These are phyloP conservation scores for Fusarium sp. DNA, from an alignment of 2,329 filamentous ascomycete species.

Conservation along the genomic window DNA sequence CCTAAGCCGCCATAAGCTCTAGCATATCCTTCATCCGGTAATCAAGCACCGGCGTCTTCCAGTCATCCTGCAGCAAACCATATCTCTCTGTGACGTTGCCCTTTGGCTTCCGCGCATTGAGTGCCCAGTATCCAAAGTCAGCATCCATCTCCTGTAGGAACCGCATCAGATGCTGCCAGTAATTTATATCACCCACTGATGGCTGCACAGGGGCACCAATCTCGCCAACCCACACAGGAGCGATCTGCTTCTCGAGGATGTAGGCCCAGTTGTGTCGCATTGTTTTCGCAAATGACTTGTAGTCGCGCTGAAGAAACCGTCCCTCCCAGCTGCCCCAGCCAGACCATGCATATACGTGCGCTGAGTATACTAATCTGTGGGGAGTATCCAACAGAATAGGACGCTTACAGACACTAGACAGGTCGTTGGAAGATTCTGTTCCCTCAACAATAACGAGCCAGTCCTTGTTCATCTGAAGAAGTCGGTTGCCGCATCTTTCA, in stretches of 20 bases:
- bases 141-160: slow-evolving; percentile 69
- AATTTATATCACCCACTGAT: slow-evolving; percentile 68
- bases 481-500: slow-evolving; percentile 69
- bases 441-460: slow-evolving; percentile 77
- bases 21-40: slow-evolving; percentile 72
- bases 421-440: slow-evolving; percentile 74
- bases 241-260: slow-evolving; percentile 59
- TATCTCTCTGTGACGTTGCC: slow-evolving; percentile 69
- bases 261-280: slow-evolving; percentile 76
- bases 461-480: slow-evolving; percentile 68
- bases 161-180: slow-evolving; percentile 72
- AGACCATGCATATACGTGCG: slow-evolving; percentile 76
- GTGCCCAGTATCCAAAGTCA: slow-evolving; percentile 77
- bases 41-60: slow-evolving; percentile 70
- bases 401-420: slow-evolving; percentile 64
- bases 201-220: slow-evolving; percentile 68
- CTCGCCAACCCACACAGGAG: slow-evolving; percentile 76
- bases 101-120: slow-evolving; percentile 73
- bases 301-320: slow-evolving; percentile 69
- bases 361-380: slow-evolving; percentile 71
- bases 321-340: slow-evolving; percentile 73
- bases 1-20: slow-evolving; percentile 58
- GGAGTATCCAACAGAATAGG: slow-evolving; percentile 68
- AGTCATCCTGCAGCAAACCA: slow-evolving; percentile 71
- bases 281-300: slow-evolving; percentile 69